These are phyloP conservation scores for Vigna angularis DNA, from an alignment of 306 rosid genomes.

Conservation along the genomic window DNA sequence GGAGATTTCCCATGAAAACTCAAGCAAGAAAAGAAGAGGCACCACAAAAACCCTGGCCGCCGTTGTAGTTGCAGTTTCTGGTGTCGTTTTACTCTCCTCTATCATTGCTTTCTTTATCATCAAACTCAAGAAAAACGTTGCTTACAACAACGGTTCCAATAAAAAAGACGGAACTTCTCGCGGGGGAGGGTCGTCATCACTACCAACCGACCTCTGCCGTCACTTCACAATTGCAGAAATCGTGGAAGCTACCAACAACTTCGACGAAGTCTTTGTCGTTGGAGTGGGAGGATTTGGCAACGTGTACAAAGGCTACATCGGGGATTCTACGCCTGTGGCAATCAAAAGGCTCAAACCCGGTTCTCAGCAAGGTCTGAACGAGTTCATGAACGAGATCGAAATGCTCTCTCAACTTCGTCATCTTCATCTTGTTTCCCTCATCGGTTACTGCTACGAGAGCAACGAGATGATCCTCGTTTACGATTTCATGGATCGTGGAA, in stretches of 20 bases:
- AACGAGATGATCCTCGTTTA: too few species aligned
- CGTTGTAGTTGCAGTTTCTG: background rate
- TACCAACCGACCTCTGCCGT: slow-evolving; percentile 29
- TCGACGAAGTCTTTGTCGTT: slow-evolving; percentile 15
- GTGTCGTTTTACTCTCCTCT: background rate
- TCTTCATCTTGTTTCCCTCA: too few species aligned
- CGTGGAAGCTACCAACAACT: slow-evolving; percentile 37
- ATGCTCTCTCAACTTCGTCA: too few species aligned
- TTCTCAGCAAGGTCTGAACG: too few species aligned
- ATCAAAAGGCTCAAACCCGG: too few species aligned
- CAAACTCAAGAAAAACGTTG: background rate
- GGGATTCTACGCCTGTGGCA: too few species aligned
- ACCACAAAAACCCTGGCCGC: background rate
- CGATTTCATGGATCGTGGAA: too few species aligned
- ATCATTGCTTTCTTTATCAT: background rate
- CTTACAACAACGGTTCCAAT: background rate
- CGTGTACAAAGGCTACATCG: slow-evolving; percentile 15
- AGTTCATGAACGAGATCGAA: too few species aligned
- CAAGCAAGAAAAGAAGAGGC: rapidly evolving
- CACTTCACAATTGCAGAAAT: slow-evolving; percentile 35
- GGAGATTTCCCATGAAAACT: too few species aligned
- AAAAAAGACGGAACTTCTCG: background rate
- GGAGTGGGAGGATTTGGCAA: slow-evolving; percentile 37
- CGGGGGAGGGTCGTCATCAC: background rate
- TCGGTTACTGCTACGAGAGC: too few species aligned